Evolutionary conservation across 75 land plant genomes (phyloP).

Genomic region (Pinus tabuliformis): DNA sequence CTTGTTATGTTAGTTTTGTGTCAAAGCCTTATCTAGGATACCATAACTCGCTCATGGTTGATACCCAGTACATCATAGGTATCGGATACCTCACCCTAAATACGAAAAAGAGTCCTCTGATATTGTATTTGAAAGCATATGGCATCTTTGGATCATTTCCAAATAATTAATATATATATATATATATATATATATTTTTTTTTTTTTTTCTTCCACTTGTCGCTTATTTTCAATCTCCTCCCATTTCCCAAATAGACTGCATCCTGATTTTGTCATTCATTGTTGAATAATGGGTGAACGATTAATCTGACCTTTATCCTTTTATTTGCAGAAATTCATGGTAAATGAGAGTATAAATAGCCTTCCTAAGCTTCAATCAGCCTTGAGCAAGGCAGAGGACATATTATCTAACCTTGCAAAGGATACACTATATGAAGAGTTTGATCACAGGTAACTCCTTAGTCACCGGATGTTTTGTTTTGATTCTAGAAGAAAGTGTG

Average conservation of each 20-base stretch:
- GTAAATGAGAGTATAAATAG: slow-evolving; percentile 64
- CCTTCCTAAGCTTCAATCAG: slow-evolving; percentile 54
- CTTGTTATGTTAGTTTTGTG: too few relatives aligned
- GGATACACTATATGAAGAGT: slow-evolving; percentile 50
- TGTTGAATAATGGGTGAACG: not conserved
- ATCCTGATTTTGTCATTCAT: not conserved
- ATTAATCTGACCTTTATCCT: not conserved
- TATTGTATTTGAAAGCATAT: not conserved
- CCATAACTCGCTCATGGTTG: too few relatives aligned
- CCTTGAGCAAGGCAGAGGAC: slow-evolving; percentile 66
- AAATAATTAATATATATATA: not conserved
- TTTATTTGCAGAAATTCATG: slow-evolving; percentile 72
- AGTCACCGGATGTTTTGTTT: slow-evolving; percentile 27
- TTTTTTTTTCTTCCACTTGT: not conserved
- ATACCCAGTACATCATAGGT: too few relatives aligned
- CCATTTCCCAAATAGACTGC: not conserved
- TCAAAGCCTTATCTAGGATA: too few relatives aligned
- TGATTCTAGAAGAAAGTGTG: not conserved
- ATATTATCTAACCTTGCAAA: slow-evolving; percentile 44
- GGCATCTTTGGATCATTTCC: not conserved
- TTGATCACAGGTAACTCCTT: slow-evolving; percentile 62
- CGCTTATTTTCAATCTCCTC: not conserved
- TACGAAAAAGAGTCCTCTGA: not conserved
- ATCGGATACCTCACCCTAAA: too few relatives aligned
- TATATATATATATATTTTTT: not conserved